Evolutionary conservation across 768 basidiomycete species (phyloP).

Genomic region (Hypholoma fasciculare): DNA sequence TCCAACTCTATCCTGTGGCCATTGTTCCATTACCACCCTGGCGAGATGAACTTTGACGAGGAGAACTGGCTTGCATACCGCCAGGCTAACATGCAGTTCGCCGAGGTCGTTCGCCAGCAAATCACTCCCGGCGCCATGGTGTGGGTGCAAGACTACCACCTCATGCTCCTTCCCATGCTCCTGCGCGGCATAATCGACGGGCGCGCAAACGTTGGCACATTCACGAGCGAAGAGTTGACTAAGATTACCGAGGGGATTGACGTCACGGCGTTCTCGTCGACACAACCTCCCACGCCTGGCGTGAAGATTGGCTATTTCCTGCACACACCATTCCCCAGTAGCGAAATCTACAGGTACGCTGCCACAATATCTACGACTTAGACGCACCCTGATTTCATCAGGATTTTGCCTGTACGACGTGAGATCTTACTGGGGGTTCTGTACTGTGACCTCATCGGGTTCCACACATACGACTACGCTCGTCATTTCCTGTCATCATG

Average conservation of each 20-base stretch:
- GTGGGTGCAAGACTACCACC: slow-evolving; percentile 98
- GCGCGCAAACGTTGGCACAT: slow-evolving; percentile 52
- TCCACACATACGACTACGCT: slow-evolving; percentile 99
- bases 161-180: slow-evolving; percentile 97
- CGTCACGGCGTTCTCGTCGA: slow-evolving; percentile 39
- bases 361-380: not conserved
- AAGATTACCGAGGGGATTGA: slow-evolving; percentile 75
- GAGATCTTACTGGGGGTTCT: slow-evolving; percentile 97
- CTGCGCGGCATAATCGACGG: slow-evolving; percentile 87
- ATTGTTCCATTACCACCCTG: slow-evolving; percentile 98
- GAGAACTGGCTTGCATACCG: slow-evolving; percentile 98
- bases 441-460: slow-evolving; percentile 96
- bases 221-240: slow-evolving; percentile 59
- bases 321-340: slow-evolving; percentile 97
- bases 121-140: slow-evolving; percentile 89
- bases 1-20: slow-evolving; percentile 99
- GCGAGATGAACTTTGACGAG: slow-evolving; percentile 99
- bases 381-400: slow-evolving; percentile 29
- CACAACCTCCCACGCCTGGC: slow-evolving; percentile 46
- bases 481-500: slow-evolving; percentile 99
- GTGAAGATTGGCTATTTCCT: slow-evolving; percentile 99
- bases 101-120: slow-evolving; percentile 81
- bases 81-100: slow-evolving; percentile 94
- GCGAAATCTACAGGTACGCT: slow-evolving; percentile 91
- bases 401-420: slow-evolving; percentile 94